Percentiles rank a stretch among this genome's conserved stretches.
Conservation (phyloP, 2,329 filamentous ascomycete species). For the Rhynchosporium agropyri region DNA sequence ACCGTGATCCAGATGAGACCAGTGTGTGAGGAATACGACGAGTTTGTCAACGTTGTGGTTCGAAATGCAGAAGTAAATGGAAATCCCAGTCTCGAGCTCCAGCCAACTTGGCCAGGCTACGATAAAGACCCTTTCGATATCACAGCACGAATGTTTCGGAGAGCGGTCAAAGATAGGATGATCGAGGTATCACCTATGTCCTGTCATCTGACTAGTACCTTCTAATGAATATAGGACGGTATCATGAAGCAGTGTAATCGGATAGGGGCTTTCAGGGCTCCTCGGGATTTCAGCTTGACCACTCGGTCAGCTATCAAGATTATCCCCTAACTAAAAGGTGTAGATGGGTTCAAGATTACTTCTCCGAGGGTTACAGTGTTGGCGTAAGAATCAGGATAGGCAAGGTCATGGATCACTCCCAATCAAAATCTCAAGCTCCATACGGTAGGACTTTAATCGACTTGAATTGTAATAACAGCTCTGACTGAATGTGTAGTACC, state of each 20-base stretch:
- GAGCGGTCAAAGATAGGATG: neutral
- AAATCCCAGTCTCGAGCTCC: neutral
- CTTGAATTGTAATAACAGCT: neutral
- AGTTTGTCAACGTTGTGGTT: neutral
- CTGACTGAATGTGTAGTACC: neutral
- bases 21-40: neutral
- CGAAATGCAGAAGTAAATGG: neutral
- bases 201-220: too few species aligned
- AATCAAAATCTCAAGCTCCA: neutral
- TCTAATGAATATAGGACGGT: conserved; percentile 2
- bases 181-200: neutral
- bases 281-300: conserved; percentile 1
- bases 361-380: neutral
- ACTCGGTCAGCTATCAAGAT: neutral
- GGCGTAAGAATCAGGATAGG: neutral
- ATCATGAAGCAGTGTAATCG: neutral
- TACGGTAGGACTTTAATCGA: neutral
- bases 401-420: neutral
- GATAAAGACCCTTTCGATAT: neutral
- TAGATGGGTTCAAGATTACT: conserved; percentile 5
- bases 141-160: neutral
- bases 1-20: neutral
- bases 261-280: neutral
- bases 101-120: neutral
- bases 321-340: neutral